These are phyloP conservation scores for Alternaria arborescens DNA, from an alignment of 2,329 filamentous ascomycete genomes.

Conservation along the genomic window DNA sequence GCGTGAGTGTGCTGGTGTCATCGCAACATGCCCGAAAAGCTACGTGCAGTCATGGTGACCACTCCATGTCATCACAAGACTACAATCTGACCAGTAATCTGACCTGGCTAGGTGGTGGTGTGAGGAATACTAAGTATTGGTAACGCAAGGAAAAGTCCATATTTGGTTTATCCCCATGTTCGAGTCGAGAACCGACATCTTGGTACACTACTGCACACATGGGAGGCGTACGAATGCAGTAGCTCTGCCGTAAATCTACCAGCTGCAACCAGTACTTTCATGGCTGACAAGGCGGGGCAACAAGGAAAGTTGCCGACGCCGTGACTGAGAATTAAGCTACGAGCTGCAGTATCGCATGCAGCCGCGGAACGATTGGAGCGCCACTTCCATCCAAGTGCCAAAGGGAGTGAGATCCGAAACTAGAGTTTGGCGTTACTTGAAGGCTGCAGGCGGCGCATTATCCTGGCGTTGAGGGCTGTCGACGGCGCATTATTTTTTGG, in stretches of 20 bases:
- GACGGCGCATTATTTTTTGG: constrained; percentile 15
- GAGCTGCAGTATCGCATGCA: not conserved
- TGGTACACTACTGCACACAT: constrained; percentile 3
- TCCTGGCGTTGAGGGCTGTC: constrained; percentile 2
- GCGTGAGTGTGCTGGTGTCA: constrained; percentile 2
- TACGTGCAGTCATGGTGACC: not conserved
- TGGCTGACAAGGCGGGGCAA: constrained; percentile 17
- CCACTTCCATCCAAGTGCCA: not conserved
- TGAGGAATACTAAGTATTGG: constrained; percentile 5
- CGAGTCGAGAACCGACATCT: not conserved
- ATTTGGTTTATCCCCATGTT: not conserved
- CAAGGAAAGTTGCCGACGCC: constrained; percentile 12
- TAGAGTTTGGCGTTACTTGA: constrained; percentile 2
- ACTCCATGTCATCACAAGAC: constrained; percentile 5
- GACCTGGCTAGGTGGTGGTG: not conserved
- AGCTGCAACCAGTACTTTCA: constrained; percentile 5
- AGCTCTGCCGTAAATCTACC: constrained; percentile 11
- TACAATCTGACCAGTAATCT: not conserved
- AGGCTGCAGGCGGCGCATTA: constrained; percentile 6
- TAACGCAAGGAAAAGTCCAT: constrained; percentile 1
- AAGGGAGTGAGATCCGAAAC: not conserved
- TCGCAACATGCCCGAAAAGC: not conserved
- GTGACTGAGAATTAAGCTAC: not conserved
- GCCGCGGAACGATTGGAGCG: constrained; percentile 1
- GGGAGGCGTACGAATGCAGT: constrained; percentile 11